Evolutionary conservation across 345 rosid genomes (phyloP).

Genomic region (Gossypium stocksii): DNA sequence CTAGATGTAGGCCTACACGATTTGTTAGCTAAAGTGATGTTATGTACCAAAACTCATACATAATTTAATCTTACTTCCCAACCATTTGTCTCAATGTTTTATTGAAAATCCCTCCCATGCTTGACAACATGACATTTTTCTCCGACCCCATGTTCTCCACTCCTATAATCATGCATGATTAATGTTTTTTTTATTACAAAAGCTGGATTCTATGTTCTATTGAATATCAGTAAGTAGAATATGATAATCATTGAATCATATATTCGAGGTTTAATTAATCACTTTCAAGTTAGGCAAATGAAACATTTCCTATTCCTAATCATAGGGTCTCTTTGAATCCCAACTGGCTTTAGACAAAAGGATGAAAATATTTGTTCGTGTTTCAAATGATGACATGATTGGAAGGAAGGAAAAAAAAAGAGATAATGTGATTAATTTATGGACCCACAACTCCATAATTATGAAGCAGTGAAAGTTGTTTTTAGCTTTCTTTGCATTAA

Average conservation of each 20-base stretch:
- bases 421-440: background rate
- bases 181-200: background rate
- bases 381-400: conserved; percentile 17
- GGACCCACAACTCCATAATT: conserved; percentile 24
- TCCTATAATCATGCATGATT: background rate
- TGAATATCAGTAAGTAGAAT: background rate
- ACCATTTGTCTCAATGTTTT: background rate
- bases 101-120: background rate
- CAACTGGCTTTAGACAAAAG: conserved; percentile 21
- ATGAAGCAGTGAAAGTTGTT: background rate
- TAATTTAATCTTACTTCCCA: background rate
- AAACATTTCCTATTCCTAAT: conserved; percentile 22
- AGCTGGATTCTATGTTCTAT: background rate
- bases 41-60: background rate
- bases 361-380: background rate
- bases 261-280: conserved; percentile 2
- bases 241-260: background rate
- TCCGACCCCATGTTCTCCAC: conserved; percentile 7
- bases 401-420: background rate
- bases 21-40: background rate
- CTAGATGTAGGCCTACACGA: background rate
- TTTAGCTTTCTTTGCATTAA: background rate
- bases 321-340: conserved; percentile 23
- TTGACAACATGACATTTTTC: background rate
- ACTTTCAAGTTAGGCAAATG: conserved; percentile 1